Percentiles rank a stretch among this genome's conserved stretches.
phyloP scores from a whole-genome alignment of 73 alveolate genomes.

The Paramecium sexaurelia region DNA sequence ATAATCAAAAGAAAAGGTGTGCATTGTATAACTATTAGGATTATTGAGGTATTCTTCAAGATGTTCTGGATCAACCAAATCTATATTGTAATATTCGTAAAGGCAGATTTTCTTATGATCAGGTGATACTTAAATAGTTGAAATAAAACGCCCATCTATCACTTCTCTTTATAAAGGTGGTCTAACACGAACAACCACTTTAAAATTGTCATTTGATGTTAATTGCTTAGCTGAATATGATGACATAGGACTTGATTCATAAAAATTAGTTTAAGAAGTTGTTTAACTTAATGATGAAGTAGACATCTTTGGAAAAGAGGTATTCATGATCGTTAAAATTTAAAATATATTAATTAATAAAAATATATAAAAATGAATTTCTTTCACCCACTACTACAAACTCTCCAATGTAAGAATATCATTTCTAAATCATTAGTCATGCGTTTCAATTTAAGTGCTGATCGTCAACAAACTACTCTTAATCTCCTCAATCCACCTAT shows the following conservation, averaged over 20 bases:
- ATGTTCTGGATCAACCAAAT: conserved; percentile 70
- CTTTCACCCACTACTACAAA: conserved; percentile 5
- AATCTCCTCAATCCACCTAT: background rate
- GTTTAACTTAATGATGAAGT: conserved; percentile 26
- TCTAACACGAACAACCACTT: conserved; percentile 98
- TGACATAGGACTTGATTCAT: conserved; percentile 50
- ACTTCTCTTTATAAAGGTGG: conserved; percentile 99
- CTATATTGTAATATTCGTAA: conserved; percentile 64
- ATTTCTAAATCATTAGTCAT: background rate
- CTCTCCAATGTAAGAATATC: background rate
- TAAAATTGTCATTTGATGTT: conserved; percentile 86
- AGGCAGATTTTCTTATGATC: conserved; percentile 65
- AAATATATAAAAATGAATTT: conserved; percentile 15
- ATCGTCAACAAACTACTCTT: background rate
- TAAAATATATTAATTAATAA: conserved; percentile 23
- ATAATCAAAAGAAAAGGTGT: conserved; percentile 91
- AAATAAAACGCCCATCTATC: conserved; percentile 71
- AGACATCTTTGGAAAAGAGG: conserved; percentile 53
- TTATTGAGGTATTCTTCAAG: conserved; percentile 64
- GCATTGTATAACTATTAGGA: conserved; percentile 78
- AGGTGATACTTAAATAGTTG: conserved; percentile 64
- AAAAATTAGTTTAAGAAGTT: conserved; percentile 32
- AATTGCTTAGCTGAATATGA: conserved; percentile 28
- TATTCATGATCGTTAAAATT: conserved; percentile 58
- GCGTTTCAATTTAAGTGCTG: conserved; percentile 33